Conservation (phyloP, 2,329 filamentous ascomycete genomes). For the Leptographium wingfieldii region DNA sequence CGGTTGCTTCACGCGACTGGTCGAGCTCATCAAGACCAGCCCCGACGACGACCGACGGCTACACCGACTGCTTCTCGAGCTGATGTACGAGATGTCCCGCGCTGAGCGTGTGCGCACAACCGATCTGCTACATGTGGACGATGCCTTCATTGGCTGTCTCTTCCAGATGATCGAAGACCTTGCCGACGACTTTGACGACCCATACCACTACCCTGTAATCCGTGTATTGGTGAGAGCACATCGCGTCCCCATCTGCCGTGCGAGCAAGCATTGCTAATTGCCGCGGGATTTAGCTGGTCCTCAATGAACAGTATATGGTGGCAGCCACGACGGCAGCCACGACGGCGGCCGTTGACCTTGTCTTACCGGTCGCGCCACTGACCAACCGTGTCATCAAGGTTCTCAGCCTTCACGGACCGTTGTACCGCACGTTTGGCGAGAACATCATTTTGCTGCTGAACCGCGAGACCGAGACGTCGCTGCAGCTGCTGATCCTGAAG, state of each 20-base stretch:
- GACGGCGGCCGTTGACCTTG: constrained; percentile 30
- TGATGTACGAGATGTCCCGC: constrained; percentile 93
- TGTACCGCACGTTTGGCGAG: constrained; percentile 90
- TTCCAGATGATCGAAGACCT: constrained; percentile 80
- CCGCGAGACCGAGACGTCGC: constrained; percentile 83
- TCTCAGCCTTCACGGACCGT: constrained; percentile 65
- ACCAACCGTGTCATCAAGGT: constrained; percentile 94
- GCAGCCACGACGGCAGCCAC: constrained; percentile 50
- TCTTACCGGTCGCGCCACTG: constrained; percentile 36
- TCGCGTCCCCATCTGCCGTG: background rate
- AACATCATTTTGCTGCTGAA: constrained; percentile 94
- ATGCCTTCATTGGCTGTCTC: constrained; percentile 71
- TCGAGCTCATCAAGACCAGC: constrained; percentile 64
- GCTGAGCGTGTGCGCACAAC: constrained; percentile 69
- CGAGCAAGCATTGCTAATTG: background rate
- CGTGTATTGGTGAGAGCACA: constrained; percentile 60
- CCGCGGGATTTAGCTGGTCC: constrained; percentile 51
- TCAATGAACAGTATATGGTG: constrained; percentile 98
- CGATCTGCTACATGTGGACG: constrained; percentile 65
- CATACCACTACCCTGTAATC: constrained; percentile 92
- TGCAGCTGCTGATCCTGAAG: constrained; percentile 94
- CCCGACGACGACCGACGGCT: constrained; percentile 55
- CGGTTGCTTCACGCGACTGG: constrained; percentile 67
- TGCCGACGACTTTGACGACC: constrained; percentile 77
- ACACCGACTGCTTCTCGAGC: constrained; percentile 69